Base-by-base conservation (phyloP, 164 flowering plant genomes). In the Aristolochia fimbriata region DNA sequence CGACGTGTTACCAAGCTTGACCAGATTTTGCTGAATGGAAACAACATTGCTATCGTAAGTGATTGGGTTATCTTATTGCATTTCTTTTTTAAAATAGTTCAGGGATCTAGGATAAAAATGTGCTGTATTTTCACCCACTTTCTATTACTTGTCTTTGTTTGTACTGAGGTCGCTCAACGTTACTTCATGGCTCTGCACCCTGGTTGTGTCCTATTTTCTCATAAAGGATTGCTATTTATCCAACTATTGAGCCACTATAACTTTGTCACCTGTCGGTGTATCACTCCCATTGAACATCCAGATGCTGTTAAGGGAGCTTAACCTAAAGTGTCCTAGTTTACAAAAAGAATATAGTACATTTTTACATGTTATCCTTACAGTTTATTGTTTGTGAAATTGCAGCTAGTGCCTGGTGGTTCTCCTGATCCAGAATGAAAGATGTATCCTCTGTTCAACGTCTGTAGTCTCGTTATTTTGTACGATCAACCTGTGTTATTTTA, bases 1-100 rank as follows among this genome's bases (percentile, higher is more conserved):
- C 79, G 93, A 31, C 71, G 96, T 57, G 77, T 89, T 48, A 92
- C 98, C 52, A 89, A 92, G 76, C 96, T 92, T 58, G 98, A 92
- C 69, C 96, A 92, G 74, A 92, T 92, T 64, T 77, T 92, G 72
- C 94, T 92, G 21, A 89, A 92, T 61, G 98, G 98, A 50, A 92
- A 92, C 84, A 89, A 92, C 69, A 92, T 92, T 47, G 98, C 98
- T 41, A 92, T 92, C 74, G 98, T 92, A 78, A 89, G 96, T 3
- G 51, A 23, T 22, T 24, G 33, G 52, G 4, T 24, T 6, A 6
- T 30, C 31, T 65, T 27, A 2, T 8, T 17, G 31, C 10, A 21
- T 14, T 4, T 12, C n/a, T 21, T 21, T 1, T 24, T 59, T 9
- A 15, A 20, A 55, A 16, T 25, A 12, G 37, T 13, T 11, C 19